A percentile compares a stretch with the other conserved stretches of the same genome.
Evolutionary conservation across 495 filamentous ascomycete genomes (phyloP).

Genomic region (Lasiosphaeria miniovina): DNA sequence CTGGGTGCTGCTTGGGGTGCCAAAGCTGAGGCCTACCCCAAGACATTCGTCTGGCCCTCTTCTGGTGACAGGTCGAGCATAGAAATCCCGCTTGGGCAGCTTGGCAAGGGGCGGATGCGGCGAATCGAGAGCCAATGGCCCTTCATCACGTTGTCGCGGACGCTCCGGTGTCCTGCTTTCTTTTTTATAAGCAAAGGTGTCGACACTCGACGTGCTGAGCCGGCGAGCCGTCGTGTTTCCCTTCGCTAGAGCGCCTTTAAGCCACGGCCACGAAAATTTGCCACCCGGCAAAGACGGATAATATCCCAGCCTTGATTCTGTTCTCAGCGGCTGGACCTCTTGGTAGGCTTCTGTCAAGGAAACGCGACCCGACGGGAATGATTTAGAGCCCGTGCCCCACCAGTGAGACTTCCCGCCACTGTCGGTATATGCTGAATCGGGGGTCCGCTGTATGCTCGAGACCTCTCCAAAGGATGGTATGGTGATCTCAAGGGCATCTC

Average conservation of each 20-base stretch:
- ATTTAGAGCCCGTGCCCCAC: not conserved
- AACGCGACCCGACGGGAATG: conserved; percentile 1
- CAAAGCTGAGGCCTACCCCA: not conserved
- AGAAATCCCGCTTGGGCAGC: not conserved
- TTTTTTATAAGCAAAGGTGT: conserved; percentile 19
- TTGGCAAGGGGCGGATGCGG: conserved; percentile 5
- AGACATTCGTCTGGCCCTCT: conserved; percentile 4
- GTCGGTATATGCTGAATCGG: conserved; percentile 29
- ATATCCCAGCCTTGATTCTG: conserved; percentile 12
- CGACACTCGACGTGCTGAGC: conserved; percentile 14
- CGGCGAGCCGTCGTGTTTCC: conserved; percentile 4
- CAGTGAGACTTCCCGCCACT: not conserved
- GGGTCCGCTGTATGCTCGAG: conserved; percentile 31
- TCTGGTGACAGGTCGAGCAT: conserved; percentile 16
- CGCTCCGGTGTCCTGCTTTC: not conserved
- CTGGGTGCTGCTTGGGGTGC: not conserved
- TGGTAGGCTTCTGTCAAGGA: conserved; percentile 4
- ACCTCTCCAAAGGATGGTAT: conserved; percentile 26
- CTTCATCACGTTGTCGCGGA: not conserved
- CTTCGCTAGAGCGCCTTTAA: conserved; percentile 9
- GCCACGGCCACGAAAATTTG: conserved; percentile 28
- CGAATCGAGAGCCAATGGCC: not conserved
- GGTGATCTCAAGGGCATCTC: conserved; percentile 29
- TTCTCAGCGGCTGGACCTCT: conserved; percentile 7
- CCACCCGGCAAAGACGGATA: conserved; percentile 10